A percentile compares a stretch with the other conserved stretches of the same genome.
Evolutionary conservation across 2,329 filamentous ascomycete species (phyloP).

Genomic region (Pseudopyrenochaeta lycopersici): DNA sequence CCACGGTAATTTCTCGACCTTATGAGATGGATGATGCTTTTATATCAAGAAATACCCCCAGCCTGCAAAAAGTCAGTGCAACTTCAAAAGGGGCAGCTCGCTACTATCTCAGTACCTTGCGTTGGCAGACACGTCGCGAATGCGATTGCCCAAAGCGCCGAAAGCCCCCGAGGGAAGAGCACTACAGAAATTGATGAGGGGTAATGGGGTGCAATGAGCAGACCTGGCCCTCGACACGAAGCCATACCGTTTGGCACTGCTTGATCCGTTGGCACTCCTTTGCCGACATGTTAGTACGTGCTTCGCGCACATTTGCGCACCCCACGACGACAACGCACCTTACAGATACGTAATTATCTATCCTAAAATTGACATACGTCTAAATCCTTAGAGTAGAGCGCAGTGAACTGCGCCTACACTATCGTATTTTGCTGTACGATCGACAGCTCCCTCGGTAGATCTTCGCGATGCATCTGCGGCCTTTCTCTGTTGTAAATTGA

Average conservation of each 20-base stretch:
- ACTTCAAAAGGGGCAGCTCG: conserved; percentile 4
- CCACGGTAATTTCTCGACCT: background rate
- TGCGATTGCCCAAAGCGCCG: conserved; percentile 21
- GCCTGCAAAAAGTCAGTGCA: background rate
- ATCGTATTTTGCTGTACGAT: conserved; percentile 1
- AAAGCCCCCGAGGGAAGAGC: conserved; percentile 14
- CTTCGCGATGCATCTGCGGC: conserved; percentile 12
- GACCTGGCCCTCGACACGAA: conserved; percentile 2
- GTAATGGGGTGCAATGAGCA: conserved; percentile 4
- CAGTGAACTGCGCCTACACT: background rate
- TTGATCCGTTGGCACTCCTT: conserved; percentile 1
- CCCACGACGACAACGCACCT: background rate
- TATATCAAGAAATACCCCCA: background rate
- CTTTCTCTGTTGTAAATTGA: conserved; percentile 2
- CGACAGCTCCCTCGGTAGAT: background rate
- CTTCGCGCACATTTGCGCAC: background rate
- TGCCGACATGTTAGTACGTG: conserved; percentile 1
- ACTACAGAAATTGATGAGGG: conserved; percentile 13
- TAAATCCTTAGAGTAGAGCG: background rate
- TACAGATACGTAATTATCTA: background rate
- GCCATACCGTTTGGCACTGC: background rate
- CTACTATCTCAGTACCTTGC: conserved; percentile 4
- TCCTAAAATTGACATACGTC: background rate
- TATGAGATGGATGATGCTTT: background rate
- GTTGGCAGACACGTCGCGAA: conserved; percentile 7